Evolutionary conservation across 108 stramenopile genomes (phyloP).

Genomic region (Skeletonema marinoi): DNA sequence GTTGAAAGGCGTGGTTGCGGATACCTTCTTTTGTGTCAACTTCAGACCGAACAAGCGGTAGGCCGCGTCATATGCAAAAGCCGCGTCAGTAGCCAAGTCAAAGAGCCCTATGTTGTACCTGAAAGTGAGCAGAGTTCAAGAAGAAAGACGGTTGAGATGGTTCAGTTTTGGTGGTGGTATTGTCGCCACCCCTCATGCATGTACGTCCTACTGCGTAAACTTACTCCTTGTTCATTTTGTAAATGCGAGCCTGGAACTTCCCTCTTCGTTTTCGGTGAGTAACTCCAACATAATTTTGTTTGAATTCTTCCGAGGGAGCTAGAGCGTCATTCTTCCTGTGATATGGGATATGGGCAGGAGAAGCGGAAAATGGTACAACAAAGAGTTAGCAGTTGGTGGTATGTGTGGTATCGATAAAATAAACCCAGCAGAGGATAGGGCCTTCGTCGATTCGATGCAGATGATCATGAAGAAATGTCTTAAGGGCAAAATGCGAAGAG

Average conservation of each 20-base stretch:
- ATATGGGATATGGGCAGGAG: not conserved
- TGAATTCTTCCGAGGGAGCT: not conserved
- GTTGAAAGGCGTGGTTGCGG: not conserved
- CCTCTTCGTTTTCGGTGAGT: not conserved
- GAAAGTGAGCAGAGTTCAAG: not conserved
- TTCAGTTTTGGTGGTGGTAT: not conserved
- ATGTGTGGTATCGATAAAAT: not conserved
- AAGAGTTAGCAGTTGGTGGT: not conserved
- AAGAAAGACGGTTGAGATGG: not conserved
- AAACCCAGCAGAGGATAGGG: not conserved
- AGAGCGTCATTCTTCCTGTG: not conserved
- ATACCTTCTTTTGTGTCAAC: not conserved
- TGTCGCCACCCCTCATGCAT: not conserved
- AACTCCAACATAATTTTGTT: not conserved
- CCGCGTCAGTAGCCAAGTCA: not conserved
- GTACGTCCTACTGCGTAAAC: not conserved
- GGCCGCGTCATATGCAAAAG: not conserved
- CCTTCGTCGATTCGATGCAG: too few species aligned
- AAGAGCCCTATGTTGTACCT: not conserved
- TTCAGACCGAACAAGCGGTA: conserved; percentile 1
- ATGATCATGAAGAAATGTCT: too few species aligned
- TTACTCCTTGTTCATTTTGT: conserved; percentile 5
- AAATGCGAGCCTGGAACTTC: not conserved
- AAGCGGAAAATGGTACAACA: not conserved
- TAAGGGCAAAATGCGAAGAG: too few species aligned